These are phyloP conservation scores for Cryptococcus sp. DNA, from an alignment of 1,284 basidiomycete genomes.

Conservation along the genomic window DNA sequence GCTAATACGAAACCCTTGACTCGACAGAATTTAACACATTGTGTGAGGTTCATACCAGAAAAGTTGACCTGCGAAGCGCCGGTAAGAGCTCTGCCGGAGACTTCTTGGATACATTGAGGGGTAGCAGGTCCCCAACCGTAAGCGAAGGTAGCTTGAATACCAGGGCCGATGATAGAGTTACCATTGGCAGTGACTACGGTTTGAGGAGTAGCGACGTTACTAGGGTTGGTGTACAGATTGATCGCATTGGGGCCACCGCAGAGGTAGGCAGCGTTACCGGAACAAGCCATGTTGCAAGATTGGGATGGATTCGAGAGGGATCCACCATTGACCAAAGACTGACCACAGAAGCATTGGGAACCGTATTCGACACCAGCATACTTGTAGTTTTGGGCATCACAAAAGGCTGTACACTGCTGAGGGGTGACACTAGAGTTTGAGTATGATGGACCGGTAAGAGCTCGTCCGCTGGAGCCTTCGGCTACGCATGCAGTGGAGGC, in stretches of 20 bases:
- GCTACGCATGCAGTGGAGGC: too few relatives aligned
- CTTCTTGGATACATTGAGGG: slow-evolving; percentile 28
- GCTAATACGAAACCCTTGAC: slow-evolving; percentile 3
- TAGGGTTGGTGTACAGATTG: slow-evolving; percentile 31
- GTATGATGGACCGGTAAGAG: too few relatives aligned
- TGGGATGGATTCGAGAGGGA: too few relatives aligned
- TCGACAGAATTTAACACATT: slow-evolving; percentile 12
- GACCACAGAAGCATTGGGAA: too few relatives aligned
- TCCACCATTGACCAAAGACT: too few relatives aligned
- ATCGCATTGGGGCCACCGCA: slow-evolving; percentile 39
- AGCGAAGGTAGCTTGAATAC: slow-evolving; percentile 44
- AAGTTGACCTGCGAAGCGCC: slow-evolving; percentile 19
- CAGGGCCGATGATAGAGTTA: too few relatives aligned
- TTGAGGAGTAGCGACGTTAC: neutral
- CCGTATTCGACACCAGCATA: too few relatives aligned
- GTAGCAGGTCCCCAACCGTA: slow-evolving; percentile 25
- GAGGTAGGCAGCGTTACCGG: slow-evolving; percentile 23
- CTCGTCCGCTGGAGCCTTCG: too few relatives aligned
- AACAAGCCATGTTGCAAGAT: too few relatives aligned
- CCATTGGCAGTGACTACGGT: neutral
- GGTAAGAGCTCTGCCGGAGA: slow-evolving; percentile 19
- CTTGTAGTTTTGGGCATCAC: too few relatives aligned
- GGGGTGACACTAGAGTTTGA: too few relatives aligned
- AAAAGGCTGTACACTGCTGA: too few relatives aligned
- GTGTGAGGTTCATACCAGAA: slow-evolving; percentile 18